Percentiles rank a stretch among this genome's conserved stretches.
Evolutionary conservation across 2,329 filamentous ascomycete genomes (phyloP).

Genomic region (Sporothrix pseudoabietina): DNA sequence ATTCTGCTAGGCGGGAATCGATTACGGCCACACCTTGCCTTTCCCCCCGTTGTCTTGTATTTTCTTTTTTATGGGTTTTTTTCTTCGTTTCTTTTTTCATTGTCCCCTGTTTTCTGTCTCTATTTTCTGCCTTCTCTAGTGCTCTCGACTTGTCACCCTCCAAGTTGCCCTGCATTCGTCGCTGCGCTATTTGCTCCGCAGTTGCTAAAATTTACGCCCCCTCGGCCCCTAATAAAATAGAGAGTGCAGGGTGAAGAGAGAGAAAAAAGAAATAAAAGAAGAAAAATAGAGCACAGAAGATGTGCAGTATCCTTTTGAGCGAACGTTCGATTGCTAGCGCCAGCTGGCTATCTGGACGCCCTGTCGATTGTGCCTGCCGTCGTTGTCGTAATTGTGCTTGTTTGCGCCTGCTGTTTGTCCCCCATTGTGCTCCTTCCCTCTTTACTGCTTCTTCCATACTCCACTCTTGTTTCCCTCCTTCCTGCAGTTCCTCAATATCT

Average conservation of each 20-base stretch:
- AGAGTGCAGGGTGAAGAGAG: not conserved
- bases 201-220: not conserved
- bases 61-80: not conserved
- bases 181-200: conserved; percentile 17
- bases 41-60: not conserved
- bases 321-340: conserved; percentile 1
- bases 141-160: conserved; percentile 18
- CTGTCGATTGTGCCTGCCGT: not conserved
- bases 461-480: conserved; percentile 7
- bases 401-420: not conserved
- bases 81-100: not conserved
- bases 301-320: not conserved
- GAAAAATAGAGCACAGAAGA: not conserved
- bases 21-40: conserved; percentile 15
- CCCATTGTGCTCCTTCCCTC: conserved; percentile 11
- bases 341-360: not conserved
- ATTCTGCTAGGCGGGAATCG: conserved; percentile 17
- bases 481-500: not conserved
- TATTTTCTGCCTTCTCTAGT: conserved; percentile 11
- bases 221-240: not conserved
- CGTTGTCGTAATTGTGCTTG: conserved; percentile 10
- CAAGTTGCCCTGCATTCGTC: conserved; percentile 19
- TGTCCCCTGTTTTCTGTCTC: conserved; percentile 13
- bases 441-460: conserved; percentile 6
- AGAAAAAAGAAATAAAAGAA: not conserved